Base-by-base conservation (phyloP, 1,284 basidiomycete genomes). In the Trametes hirsuta region DNA sequence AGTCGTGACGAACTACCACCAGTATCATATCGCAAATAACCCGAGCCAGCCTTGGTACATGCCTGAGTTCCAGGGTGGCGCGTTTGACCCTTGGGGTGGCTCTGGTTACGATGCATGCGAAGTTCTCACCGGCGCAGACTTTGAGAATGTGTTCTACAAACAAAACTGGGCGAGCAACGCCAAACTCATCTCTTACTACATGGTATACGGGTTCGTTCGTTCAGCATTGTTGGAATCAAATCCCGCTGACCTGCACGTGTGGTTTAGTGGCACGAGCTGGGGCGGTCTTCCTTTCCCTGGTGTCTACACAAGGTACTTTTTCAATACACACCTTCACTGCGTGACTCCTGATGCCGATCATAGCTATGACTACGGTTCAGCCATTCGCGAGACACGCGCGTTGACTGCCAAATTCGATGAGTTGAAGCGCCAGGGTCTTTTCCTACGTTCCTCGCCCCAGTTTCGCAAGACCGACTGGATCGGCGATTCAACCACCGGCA, bases 391-490 rank as follows among this genome's bases (percentile, higher is more conserved):
- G 75, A 84, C 80, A 15, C 81, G 91, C 30, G 80, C 81, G 21
- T 71, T 93, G 22, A 85, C 84, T 0, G 68, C 81, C 11, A 93
- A 93, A 71, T 90, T 82, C 70, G 79, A 85, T 49, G 91, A 93
- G 66, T 75, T 93, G 41, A 93, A 93, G 70, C 80, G 84, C 15
- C 85, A 93, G 70, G 87, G 82, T 10, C 69, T 93, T 1, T 93
- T 93, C 77, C 72, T 93, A 34, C 85, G 90, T 36, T 88, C 85
- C 66, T 87, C 89, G 5, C 87, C 85, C 0, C 85, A 87, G 46
- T 90, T 93, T 69, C 84, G 85, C 73, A 90, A 91, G 74, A 93
- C 91, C 0, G 82, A 91, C 63, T 84, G 85, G 81, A 75, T 92
- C n/a, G 85, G 85, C 1, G 82, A 91, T 65, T 80, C 83, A 39